Percentiles rank a stretch among this genome's conserved stretches.
These are phyloP conservation scores for Fraxinus latifolia DNA, from an alignment of 305 asterid species.

Conservation along the genomic window DNA sequence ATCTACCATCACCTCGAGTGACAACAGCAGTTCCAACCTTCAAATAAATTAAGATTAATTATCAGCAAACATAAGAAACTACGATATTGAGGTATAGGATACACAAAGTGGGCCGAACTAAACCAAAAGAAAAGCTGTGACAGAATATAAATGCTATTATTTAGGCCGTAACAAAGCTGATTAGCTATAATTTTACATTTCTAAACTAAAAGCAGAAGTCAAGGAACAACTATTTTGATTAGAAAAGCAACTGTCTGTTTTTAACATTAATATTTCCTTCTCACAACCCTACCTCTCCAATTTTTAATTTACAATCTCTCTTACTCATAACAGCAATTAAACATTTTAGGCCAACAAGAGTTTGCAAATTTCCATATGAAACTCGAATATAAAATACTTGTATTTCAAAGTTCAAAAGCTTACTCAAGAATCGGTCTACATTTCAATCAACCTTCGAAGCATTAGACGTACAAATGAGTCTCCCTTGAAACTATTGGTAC, in stretches of 20 bases:
- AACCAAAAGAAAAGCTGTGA: slow-evolving; percentile 1
- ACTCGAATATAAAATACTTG: not conserved
- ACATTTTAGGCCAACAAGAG: not conserved
- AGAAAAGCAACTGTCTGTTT: not conserved
- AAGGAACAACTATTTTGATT: slow-evolving; percentile 4
- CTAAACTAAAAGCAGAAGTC: not conserved
- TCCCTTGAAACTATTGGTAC: not conserved
- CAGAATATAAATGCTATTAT: not conserved
- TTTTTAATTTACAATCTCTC: not conserved
- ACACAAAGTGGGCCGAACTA: not conserved
- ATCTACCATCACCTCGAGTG: slow-evolving; percentile 77
- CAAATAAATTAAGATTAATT: slow-evolving; percentile 13
- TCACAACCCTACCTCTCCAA: not conserved
- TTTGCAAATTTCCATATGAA: not conserved
- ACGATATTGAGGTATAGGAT: not conserved
- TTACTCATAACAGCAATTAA: not conserved
- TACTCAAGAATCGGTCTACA: not conserved
- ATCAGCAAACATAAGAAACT: slow-evolving; percentile 5
- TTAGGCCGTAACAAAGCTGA: not conserved
- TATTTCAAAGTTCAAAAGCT: not conserved
- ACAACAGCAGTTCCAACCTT: slow-evolving; percentile 99
- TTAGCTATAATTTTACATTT: not conserved
- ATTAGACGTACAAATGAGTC: not conserved
- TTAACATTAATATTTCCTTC: not conserved
- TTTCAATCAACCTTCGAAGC: not conserved